Base-by-base conservation (phyloP, 106 monocot species). In the Dendrobium nobile region DNA sequence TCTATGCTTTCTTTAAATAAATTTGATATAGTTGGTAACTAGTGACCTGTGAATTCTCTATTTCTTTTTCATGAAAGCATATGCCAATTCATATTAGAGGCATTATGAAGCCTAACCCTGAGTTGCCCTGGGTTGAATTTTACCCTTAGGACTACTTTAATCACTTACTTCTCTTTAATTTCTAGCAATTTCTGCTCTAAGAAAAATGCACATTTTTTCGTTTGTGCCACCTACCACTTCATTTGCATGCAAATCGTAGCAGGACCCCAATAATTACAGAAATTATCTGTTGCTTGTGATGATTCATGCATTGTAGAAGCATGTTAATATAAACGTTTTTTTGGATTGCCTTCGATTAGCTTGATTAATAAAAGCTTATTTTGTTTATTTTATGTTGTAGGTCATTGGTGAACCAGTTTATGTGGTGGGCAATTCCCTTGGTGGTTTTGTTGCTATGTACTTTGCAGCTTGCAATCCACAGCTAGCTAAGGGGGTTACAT, bases 391-490 rank as follows among this genome's bases (percentile, higher is more conserved):
- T 73, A 73, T 73, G 74, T 75, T 75, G 5, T 80, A 97, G 96
- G 94, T 98, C 37, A 92, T 98, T 78, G 92, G 91, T 75, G 94
- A 92, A 86, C 97, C 97, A 16, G 92, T 92, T 65, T 98, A 98
- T 77, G 73, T 98, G 78, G 94, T 94, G 41, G 97, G 97, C 17
- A 98, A 98, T 81, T 98, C 97, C 10, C 89, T 98, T 40, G 97
- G 97, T 79, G 97, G 97, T 47, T 98, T 87, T 88, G 88, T 98
- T 47, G 86, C 97, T 81, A 51, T 92, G 26, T 92, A 92, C 72
- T 85, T 89, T 47, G 97, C 92, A 75, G 92, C 97, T 54, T 86
- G 77, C 80, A 81, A 85, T 47, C 91, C 92, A 5, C 78, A 92
- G 37, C 91, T 98, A 37, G 92, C 92, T 47, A 98, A 92, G 77